Evolutionary conservation across 192 early-diverging fungal species (phyloP), one percentile per base, ranked within the genome.

Genomic region (Mortierella claussenii): DNA sequence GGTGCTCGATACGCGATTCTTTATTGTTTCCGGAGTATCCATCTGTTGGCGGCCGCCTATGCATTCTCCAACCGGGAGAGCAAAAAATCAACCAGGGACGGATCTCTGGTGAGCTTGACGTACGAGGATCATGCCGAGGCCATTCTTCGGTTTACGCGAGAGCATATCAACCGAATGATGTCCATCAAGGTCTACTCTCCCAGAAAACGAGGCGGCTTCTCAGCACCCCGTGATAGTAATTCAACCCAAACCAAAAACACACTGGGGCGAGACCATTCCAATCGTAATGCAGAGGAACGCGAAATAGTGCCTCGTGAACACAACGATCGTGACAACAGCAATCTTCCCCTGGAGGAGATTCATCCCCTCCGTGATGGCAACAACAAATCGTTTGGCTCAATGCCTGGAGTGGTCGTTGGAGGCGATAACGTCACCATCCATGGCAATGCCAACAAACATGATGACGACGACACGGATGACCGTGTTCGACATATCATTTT

Each of bases 91-190:
- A 40, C 56, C 3, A 24, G 70, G 31, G 55, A 52, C 15, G 27
- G 20, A 4, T 32, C 51, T 1, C 58, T 48, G 15, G 27, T 62
- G 27, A 61, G 54, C 15, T 67, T 76, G 21, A 76, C 73, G 5
- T 76, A 61, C 26, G 73, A 76, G 30, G 73, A 76, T 17, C 73
- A 76, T 56, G 57, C 58, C 2, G 73, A 61, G 3, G 73, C 73
- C 30, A 66, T 76, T 24, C 30, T 76, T 24, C 56, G 73, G 1
- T 76, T 76, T 37, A 62, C 73, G 21, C 73, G 64, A 8, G 73
- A 76, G 31, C 73, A 76, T 11, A 67, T 76, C 18, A 76, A 76
- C 37, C 73, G 73, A 2, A 76, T 76, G 73, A 61, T 76, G 63
- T 67, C 73, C 15, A 44, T 62, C 12, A 34, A 46, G 0, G 51